Evolutionary conservation across 495 filamentous ascomycete genomes (phyloP).

Genomic region (Penicillium steckii): DNA sequence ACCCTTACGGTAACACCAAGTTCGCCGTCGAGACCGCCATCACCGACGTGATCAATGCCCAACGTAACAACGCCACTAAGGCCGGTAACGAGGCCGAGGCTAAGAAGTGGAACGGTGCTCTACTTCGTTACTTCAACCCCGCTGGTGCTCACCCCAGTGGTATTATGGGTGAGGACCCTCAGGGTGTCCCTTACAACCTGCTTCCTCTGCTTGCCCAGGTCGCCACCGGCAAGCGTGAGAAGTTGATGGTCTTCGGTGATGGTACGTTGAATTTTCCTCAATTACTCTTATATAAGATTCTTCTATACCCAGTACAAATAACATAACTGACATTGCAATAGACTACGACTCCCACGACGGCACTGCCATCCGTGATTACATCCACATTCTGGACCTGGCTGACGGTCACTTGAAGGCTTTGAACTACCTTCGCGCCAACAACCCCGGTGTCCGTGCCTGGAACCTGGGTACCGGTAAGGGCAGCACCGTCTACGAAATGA

Average conservation of each 20-base stretch:
- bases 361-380: constrained; percentile 75
- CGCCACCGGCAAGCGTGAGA: constrained; percentile 90
- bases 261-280: constrained; percentile 56
- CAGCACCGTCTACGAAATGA: constrained; percentile 95
- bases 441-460: constrained; percentile 94
- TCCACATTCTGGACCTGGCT: constrained; percentile 86
- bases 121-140: constrained; percentile 97
- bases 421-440: constrained; percentile 83
- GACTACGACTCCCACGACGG: constrained; percentile 89
- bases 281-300: neutral
- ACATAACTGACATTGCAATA: constrained; percentile 28
- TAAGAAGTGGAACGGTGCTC: constrained; percentile 87
- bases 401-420: constrained; percentile 87
- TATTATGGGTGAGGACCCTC: constrained; percentile 97
- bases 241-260: constrained; percentile 90
- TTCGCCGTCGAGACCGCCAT: constrained; percentile 86
- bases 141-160: constrained; percentile 92
- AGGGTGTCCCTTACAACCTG: constrained; percentile 94
- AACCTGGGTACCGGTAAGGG: constrained; percentile 95
- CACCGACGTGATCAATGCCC: constrained; percentile 82
- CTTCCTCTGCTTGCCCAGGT: constrained; percentile 93
- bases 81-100: constrained; percentile 63
- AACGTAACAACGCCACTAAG: constrained; percentile 81
- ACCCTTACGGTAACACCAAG: constrained; percentile 97
- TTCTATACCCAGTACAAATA: too few species aligned